A percentile compares a stretch with the other conserved stretches of the same genome.
Conservation (phyloP, 2,329 filamentous ascomycete genomes). For the Nemania diffusa region DNA sequence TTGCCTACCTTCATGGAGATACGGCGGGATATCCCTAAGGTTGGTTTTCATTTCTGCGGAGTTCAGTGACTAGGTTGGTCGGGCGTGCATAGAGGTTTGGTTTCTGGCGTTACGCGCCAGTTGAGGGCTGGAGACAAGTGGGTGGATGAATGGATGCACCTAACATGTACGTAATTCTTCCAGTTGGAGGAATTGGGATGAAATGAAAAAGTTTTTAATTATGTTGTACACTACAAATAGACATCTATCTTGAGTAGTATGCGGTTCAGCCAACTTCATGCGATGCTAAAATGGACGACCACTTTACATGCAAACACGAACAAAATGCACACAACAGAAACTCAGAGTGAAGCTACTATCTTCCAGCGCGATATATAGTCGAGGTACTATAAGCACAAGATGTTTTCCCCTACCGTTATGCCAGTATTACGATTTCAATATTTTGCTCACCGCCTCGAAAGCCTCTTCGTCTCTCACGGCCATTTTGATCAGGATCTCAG, state of each 20-base stretch:
- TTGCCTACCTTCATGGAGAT: not conserved
- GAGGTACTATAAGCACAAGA: not conserved
- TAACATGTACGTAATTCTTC: not conserved
- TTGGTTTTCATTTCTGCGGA: not conserved
- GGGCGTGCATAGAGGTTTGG: not conserved
- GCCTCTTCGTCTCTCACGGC: slow-evolving; percentile 12
- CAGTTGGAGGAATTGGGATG: not conserved
- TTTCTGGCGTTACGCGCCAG: slow-evolving; percentile 19
- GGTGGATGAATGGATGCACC: not conserved
- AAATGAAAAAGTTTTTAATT: slow-evolving; percentile 16
- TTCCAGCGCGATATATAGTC: not conserved
- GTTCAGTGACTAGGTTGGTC: not conserved
- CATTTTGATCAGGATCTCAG: slow-evolving; percentile 33
- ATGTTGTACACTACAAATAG: not conserved
- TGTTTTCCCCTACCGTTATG: too few species aligned
- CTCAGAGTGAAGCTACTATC: not conserved
- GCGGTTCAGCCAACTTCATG: not conserved
- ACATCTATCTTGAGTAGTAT: not conserved
- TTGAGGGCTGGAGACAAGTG: not conserved
- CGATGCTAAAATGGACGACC: not conserved
- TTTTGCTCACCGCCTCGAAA: slow-evolving; percentile 11
- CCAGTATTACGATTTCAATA: slow-evolving; percentile 5
- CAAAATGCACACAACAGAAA: not conserved
- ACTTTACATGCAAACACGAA: not conserved
- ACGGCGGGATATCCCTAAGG: not conserved